Percentiles rank a stretch among this genome's conserved stretches.
Evolutionary conservation across 2,329 filamentous ascomycete genomes (phyloP).

Genomic region (Microthyrium microscopicum): DNA sequence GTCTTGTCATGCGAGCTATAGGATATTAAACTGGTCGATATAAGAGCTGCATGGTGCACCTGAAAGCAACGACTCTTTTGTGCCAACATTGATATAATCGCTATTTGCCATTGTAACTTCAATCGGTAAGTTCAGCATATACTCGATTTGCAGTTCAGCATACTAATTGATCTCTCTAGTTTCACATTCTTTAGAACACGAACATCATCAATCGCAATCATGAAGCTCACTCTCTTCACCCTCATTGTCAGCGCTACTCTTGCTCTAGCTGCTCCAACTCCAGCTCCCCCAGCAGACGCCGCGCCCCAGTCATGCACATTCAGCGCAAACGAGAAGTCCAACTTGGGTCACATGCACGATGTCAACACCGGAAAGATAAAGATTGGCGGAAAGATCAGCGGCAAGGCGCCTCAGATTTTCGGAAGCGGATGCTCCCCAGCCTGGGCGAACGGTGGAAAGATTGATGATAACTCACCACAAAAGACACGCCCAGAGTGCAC

Average conservation of each 20-base stretch:
- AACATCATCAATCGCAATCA: no score
- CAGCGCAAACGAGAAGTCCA: conserved; percentile 4
- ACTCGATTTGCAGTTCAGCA: no score
- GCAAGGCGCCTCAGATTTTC: not conserved
- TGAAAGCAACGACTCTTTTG: no score
- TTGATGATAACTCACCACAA: conserved; percentile 1
- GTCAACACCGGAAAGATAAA: conserved; percentile 6
- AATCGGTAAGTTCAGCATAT: no score
- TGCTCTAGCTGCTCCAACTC: not conserved
- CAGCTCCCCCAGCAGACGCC: not conserved
- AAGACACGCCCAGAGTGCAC: no score
- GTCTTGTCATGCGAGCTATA: no score
- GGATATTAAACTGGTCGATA: no score
- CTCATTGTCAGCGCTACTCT: conserved; percentile 2
- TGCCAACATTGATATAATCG: no score
- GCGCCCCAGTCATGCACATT: not conserved
- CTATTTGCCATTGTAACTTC: no score
- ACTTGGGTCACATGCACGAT: conserved; percentile 4
- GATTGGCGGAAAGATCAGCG: not conserved
- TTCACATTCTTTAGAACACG: no score
- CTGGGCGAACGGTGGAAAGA: conserved; percentile 2
- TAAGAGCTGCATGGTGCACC: no score
- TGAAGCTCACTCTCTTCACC: conserved; percentile 5
- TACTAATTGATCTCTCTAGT: no score
- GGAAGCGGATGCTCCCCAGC: conserved; percentile 5